Percentiles rank a stretch among this genome's conserved stretches.
These are phyloP conservation scores for Coelastrella sp. DNA, from an alignment of 139 green algal genomes.

Conservation along the genomic window DNA sequence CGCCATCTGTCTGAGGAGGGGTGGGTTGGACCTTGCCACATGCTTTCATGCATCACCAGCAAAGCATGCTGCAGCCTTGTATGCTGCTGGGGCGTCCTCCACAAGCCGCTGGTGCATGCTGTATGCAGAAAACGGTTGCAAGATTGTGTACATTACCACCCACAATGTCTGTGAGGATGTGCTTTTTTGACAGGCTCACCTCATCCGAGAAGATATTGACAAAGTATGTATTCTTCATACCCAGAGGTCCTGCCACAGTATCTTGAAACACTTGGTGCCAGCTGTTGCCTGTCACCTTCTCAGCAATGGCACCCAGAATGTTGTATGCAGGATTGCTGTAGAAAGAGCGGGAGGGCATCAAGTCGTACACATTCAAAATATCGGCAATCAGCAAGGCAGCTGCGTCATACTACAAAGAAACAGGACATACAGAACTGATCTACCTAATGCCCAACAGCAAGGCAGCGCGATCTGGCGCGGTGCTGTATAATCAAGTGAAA, in stretches of 20 bases:
- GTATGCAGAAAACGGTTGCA: too few relatives aligned
- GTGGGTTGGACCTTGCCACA: background rate
- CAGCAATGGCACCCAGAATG: background rate
- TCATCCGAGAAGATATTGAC: background rate
- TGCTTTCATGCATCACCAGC: background rate
- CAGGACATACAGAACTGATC: too few relatives aligned
- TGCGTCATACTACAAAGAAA: background rate
- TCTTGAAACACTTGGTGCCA: background rate
- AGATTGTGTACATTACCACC: background rate
- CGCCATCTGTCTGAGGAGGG: too few relatives aligned
- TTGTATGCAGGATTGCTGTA: background rate
- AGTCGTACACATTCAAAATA: background rate
- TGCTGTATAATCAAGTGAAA: too few relatives aligned
- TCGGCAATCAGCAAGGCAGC: background rate
- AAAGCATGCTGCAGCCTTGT: background rate
- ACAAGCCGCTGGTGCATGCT: too few relatives aligned
- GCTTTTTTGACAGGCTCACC: background rate
- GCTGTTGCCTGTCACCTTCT: background rate
- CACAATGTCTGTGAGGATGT: background rate
- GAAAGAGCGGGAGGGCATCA: background rate
- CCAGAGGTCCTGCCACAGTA: background rate
- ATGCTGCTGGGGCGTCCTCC: background rate
- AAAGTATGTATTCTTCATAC: background rate
- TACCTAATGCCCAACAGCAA: too few relatives aligned
- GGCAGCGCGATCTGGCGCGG: too few relatives aligned